These are phyloP conservation scores for Silene conica DNA, from an alignment of 148 eudicot species.

Conservation along the genomic window DNA sequence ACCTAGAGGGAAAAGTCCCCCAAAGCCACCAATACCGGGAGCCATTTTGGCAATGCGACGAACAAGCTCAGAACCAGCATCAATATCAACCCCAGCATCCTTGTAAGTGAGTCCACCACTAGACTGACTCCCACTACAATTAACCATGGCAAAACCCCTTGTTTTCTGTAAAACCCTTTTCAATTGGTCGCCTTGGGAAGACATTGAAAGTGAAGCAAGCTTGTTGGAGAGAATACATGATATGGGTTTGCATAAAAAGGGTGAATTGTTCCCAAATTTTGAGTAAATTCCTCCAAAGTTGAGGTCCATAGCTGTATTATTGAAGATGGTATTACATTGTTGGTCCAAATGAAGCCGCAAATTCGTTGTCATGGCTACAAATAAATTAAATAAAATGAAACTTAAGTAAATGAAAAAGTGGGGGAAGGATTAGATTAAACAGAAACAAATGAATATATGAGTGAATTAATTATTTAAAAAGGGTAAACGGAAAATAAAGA, in stretches of 20 bases:
- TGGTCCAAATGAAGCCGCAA: constrained; percentile 12
- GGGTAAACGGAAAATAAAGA: no score
- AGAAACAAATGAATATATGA: no score
- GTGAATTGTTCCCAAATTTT: background rate
- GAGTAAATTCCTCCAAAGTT: background rate
- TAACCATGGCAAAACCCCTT: constrained; percentile 20
- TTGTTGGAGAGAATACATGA: constrained; percentile 16
- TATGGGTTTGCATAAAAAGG: constrained; percentile 18
- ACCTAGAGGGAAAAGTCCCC: constrained; percentile 85
- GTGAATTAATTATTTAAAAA: no score
- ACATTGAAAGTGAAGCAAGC: constrained; percentile 11
- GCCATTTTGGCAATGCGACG: constrained; percentile 80
- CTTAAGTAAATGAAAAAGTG: no score
- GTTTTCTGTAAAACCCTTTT: background rate
- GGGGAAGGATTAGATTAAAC: no score
- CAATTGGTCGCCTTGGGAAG: background rate
- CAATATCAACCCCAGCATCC: constrained; percentile 92
- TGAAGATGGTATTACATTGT: background rate
- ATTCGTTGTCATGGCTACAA: constrained; percentile 17
- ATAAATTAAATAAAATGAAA: no score
- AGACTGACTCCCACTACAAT: constrained; percentile 16
- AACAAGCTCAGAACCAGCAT: constrained; percentile 94
- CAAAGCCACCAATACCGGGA: constrained; percentile 92
- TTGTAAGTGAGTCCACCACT: constrained; percentile 70
- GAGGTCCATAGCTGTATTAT: background rate